Evolutionary conservation across 2,329 filamentous ascomycete species (phyloP).

Genomic region (Curvularia lunata): DNA sequence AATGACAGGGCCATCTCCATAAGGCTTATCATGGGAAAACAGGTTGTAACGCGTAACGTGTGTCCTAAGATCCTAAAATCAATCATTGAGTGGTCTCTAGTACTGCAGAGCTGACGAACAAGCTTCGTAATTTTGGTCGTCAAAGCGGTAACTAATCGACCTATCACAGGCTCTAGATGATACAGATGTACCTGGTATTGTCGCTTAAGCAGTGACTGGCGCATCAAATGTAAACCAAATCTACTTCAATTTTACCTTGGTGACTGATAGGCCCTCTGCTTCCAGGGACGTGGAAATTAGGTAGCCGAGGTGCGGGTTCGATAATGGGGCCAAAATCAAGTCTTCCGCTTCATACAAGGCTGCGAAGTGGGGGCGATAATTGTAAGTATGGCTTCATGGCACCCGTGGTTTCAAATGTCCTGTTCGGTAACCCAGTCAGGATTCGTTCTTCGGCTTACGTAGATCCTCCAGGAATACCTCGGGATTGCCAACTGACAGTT

Average conservation of each 20-base stretch:
- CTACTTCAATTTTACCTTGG: neutral
- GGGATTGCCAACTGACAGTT: neutral
- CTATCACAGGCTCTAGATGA: neutral
- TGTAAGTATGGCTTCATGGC: neutral
- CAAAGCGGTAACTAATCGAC: neutral
- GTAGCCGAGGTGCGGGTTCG: neutral
- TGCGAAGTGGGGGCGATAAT: neutral
- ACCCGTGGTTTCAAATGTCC: neutral
- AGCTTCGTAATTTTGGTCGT: neutral
- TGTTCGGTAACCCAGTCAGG: neutral
- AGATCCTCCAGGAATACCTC: neutral
- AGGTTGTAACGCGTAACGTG: neutral
- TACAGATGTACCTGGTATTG: neutral
- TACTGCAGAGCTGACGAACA: neutral
- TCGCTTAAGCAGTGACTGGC: neutral
- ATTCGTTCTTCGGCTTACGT: neutral
- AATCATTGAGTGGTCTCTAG: neutral
- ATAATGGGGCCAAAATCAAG: neutral
- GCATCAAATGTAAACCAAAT: neutral
- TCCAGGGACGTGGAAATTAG: neutral
- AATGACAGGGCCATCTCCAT: neutral
- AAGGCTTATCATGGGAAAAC: neutral
- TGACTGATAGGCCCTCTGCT: neutral
- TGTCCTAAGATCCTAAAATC: too few relatives aligned
- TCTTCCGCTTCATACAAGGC: neutral